Conservation (phyloP, 768 basidiomycete species). For the Tylopilus rubrobrunneus region DNA sequence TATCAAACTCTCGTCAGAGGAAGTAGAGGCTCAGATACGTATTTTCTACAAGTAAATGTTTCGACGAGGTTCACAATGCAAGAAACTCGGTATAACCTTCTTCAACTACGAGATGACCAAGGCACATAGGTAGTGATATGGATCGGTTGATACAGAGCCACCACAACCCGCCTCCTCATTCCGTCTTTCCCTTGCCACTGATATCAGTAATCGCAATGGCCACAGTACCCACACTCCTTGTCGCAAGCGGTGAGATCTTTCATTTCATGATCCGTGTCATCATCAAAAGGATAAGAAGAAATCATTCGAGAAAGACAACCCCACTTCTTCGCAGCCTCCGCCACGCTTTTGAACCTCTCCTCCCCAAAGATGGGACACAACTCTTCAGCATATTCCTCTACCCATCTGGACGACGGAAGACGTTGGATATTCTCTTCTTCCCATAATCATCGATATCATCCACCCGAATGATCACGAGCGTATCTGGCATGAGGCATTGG, state of each 20-base stretch:
- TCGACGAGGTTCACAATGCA: not conserved
- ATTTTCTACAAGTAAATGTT: conserved; percentile 46
- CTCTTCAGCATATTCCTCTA: not conserved
- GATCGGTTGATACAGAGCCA: not conserved
- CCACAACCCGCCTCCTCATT: not conserved
- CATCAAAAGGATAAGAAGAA: not conserved
- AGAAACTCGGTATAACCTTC: not conserved
- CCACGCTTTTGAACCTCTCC: not conserved
- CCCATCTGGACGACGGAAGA: conserved; percentile 1
- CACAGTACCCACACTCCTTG: conserved; percentile 8
- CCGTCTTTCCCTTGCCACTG: no score
- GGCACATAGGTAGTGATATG: no score
- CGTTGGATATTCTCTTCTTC: conserved; percentile 3
- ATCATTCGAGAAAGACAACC: not conserved
- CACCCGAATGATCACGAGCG: conserved; percentile 5
- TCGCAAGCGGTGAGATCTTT: conserved; percentile 10
- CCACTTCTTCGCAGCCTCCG: not conserved
- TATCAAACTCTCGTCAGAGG: conserved; percentile 73
- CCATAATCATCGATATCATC: not conserved
- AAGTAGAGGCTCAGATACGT: conserved; percentile 67
- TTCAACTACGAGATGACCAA: no score
- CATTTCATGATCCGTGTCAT: not conserved
- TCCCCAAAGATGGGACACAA: not conserved
- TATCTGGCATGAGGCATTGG: conserved; percentile 4
- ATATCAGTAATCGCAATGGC: not conserved